These are phyloP conservation scores for Cucurbita ficifolia DNA, from an alignment of 306 rosid genomes.

Conservation along the genomic window DNA sequence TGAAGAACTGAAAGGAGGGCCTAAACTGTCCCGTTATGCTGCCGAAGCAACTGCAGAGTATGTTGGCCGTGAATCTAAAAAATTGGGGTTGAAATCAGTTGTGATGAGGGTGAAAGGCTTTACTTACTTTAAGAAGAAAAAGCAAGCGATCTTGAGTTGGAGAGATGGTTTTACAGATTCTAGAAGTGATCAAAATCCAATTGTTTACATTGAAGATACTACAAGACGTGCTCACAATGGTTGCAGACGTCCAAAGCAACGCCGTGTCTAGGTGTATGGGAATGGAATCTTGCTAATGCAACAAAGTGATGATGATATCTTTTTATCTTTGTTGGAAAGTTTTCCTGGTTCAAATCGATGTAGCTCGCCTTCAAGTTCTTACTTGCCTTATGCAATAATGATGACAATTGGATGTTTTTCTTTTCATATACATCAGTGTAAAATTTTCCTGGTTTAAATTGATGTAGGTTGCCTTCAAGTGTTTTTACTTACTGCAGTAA, in stretches of 20 bases:
- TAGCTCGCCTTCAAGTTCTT: not conserved
- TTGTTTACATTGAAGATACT: conserved; percentile 56
- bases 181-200: conserved; percentile 27
- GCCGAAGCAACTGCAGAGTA: conserved; percentile 68
- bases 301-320: not conserved
- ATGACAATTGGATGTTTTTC: not conserved
- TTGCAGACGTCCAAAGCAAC: conserved; percentile 44
- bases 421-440: not conserved
- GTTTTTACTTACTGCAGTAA: not conserved
- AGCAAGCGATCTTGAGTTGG: conserved; percentile 60
- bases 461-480: not conserved
- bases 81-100: conserved; percentile 53
- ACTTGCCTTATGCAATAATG: not conserved
- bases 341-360: not conserved
- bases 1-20: conserved; percentile 54
- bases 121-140: conserved; percentile 58
- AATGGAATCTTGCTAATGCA: not conserved
- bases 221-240: conserved; percentile 59
- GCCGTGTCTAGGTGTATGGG: conserved; percentile 20
- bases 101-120: conserved; percentile 70
- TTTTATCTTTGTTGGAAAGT: not conserved
- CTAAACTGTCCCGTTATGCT: conserved; percentile 47
- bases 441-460: not conserved
- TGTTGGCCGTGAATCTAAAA: conserved; percentile 52
- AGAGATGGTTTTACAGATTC: conserved; percentile 53